These are phyloP conservation scores for Calonectria naviculata DNA, from an alignment of 2,329 filamentous ascomycete species.

Conservation along the genomic window DNA sequence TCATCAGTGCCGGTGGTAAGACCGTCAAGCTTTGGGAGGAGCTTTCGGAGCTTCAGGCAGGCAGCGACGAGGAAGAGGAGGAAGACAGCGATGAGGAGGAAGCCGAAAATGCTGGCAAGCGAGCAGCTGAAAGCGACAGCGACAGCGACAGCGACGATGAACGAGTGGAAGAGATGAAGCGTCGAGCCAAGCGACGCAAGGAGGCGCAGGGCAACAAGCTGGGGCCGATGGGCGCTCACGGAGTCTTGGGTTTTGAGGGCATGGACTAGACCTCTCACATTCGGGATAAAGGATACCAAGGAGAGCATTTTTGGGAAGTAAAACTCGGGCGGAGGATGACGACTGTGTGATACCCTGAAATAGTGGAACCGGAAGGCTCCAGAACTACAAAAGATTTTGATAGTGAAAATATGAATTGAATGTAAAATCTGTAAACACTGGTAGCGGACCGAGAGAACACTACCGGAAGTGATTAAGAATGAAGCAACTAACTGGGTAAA, in stretches of 20 bases:
- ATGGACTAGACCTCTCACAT: conserved; percentile 48
- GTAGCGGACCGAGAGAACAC: too few relatives aligned
- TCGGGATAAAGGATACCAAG: not conserved
- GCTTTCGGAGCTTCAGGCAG: conserved; percentile 64
- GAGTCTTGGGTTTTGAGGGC: conserved; percentile 61
- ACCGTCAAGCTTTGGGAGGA: conserved; percentile 95
- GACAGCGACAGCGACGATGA: conserved; percentile 54
- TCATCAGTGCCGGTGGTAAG: conserved; percentile 90
- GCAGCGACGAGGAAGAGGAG: conserved; percentile 58
- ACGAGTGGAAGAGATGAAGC: conserved; percentile 54
- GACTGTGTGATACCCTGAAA: conserved; percentile 28
- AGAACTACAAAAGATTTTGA: not conserved
- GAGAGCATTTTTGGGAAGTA: not conserved
- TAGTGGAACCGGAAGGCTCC: not conserved
- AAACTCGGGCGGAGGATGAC: conserved; percentile 1
- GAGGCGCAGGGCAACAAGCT: conserved; percentile 54
- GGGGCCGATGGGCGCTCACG: conserved; percentile 62
- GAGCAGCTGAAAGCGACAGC: conserved; percentile 60
- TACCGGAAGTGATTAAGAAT: not conserved
- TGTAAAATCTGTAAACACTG: not conserved
- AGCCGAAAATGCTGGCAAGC: conserved; percentile 56
- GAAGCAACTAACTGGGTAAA: not conserved
- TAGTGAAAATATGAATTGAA: conserved; percentile 3
- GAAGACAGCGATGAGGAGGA: conserved; percentile 58
- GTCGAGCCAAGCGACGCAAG: conserved; percentile 57